These are phyloP conservation scores for Lasiodiplodia sp. DNA, from an alignment of 2,329 filamentous ascomycete genomes.

Conservation along the genomic window DNA sequence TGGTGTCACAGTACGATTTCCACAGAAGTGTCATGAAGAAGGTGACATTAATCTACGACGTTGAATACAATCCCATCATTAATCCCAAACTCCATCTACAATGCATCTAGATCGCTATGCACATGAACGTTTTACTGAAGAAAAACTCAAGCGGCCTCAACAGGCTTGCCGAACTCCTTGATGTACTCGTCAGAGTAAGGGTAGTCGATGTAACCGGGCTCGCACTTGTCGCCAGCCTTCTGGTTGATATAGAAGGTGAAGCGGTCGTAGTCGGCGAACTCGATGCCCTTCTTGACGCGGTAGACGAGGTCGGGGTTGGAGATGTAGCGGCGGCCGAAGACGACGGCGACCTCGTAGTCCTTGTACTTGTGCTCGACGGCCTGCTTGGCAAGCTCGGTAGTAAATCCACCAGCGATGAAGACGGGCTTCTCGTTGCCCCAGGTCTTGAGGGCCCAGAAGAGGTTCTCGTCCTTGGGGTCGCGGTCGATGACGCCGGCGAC, in stretches of 20 bases:
- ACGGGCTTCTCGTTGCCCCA: conserved; percentile 40
- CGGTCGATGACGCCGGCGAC: conserved; percentile 49
- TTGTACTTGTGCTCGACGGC: conserved; percentile 51
- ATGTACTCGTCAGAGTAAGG: conserved; percentile 47
- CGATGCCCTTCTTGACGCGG: conserved; percentile 52
- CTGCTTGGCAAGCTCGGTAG: conserved; percentile 46
- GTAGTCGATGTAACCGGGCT: conserved; percentile 52
- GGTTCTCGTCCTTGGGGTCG: conserved; percentile 34
- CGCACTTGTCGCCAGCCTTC: conserved; percentile 24
- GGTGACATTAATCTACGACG: not conserved
- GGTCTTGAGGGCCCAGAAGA: conserved; percentile 38
- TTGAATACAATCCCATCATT: not conserved
- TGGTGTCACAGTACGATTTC: not conserved
- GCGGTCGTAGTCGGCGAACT: conserved; percentile 54
- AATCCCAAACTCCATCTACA: not conserved
- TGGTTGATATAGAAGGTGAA: conserved; percentile 52
- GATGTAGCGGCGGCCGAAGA: conserved; percentile 59
- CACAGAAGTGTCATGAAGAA: not conserved
- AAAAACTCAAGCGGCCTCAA: not conserved
- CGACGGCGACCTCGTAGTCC: conserved; percentile 54
- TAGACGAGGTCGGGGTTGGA: conserved; percentile 58
- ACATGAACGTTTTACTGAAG: not conserved
- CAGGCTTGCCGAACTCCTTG: conserved; percentile 29
- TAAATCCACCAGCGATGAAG: conserved; percentile 53
- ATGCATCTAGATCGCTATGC: not conserved